Conservation (phyloP, 129 eudicot species). For the Flaveria ramosissima region DNA sequence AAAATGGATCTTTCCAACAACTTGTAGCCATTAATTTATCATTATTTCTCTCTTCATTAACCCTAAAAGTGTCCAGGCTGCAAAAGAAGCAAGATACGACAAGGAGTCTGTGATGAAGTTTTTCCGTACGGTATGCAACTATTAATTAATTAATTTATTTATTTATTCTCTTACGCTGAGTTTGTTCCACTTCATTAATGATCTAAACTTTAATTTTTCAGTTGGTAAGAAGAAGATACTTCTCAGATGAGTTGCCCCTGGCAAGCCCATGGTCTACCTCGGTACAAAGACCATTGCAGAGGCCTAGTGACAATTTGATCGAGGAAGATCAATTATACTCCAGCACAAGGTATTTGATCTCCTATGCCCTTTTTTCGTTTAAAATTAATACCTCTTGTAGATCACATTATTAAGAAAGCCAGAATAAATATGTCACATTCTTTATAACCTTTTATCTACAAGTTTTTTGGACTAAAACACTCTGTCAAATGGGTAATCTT, state of each 20-base stretch:
- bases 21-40: conserved; percentile 2
- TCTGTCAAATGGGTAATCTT: no score
- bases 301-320: conserved; percentile 52
- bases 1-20: neutral
- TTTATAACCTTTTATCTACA: no score
- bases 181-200: neutral
- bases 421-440: no score
- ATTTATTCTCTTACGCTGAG: neutral
- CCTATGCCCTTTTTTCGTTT: neutral
- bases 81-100: conserved; percentile 92
- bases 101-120: conserved; percentile 95
- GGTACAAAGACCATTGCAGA: conserved; percentile 44
- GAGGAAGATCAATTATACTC: conserved; percentile 63
- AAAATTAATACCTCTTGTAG: no score
- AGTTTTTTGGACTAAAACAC: no score
- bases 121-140: conserved; percentile 63
- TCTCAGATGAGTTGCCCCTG: conserved; percentile 79
- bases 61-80: conserved; percentile 58
- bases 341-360: conserved; percentile 52
- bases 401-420: no score
- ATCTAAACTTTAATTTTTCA: conserved; percentile 30
- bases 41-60: neutral
- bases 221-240: conserved; percentile 97
- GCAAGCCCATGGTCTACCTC: conserved; percentile 75
- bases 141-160: neutral